These are phyloP conservation scores for Penicillium mononematosum DNA, from an alignment of 495 filamentous ascomycete genomes.

Conservation along the genomic window DNA sequence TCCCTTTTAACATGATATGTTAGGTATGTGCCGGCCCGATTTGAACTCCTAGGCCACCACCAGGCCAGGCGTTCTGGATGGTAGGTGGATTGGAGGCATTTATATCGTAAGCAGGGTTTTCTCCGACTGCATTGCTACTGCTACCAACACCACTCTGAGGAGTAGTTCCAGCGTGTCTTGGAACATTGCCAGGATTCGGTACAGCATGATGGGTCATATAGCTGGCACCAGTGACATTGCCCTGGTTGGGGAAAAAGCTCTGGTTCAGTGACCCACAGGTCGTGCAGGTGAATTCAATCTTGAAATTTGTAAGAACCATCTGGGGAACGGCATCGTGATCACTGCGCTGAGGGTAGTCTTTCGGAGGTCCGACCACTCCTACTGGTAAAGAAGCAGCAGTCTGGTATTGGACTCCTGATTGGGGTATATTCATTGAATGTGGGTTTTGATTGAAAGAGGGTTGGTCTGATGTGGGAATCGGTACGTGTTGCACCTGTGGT, in stretches of 20 bases:
- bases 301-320: constrained; percentile 43
- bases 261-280: constrained; percentile 47
- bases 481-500: constrained; percentile 23
- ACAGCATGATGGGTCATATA: constrained; percentile 35
- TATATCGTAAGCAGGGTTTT: constrained; percentile 36
- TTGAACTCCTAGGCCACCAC: constrained; percentile 33
- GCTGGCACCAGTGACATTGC: constrained; percentile 36
- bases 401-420: constrained; percentile 24
- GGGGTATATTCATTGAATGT: constrained; percentile 26
- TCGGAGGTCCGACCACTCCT: constrained; percentile 24
- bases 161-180: constrained; percentile 24
- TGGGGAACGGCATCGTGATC: constrained; percentile 34
- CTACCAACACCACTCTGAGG: constrained; percentile 22
- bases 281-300: constrained; percentile 48
- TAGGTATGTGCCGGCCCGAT: constrained; percentile 30
- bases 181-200: constrained; percentile 21
- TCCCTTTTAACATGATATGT: background rate
- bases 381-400: constrained; percentile 21
- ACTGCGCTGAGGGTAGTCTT: constrained; percentile 27
- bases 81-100: constrained; percentile 29
- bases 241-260: constrained; percentile 47
- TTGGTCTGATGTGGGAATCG: constrained; percentile 26
- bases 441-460: constrained; percentile 21
- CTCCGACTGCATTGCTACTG: constrained; percentile 43
- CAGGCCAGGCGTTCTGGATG: constrained; percentile 36